Evolutionary conservation across 2,329 filamentous ascomycete species (phyloP).

Genomic region (Metarhizium rileyi): DNA sequence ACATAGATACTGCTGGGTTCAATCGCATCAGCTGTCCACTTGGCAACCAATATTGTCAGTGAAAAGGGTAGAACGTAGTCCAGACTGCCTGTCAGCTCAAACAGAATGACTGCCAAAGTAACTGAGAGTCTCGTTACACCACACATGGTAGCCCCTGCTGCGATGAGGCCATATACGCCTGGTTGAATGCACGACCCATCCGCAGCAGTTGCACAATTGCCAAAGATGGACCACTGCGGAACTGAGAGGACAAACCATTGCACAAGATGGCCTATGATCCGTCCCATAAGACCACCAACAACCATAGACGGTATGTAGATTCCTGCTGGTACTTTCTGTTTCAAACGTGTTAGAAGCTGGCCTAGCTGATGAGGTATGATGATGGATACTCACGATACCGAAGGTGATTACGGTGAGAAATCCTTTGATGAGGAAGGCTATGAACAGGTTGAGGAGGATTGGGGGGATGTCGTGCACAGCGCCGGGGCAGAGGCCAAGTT

Average conservation of each 20-base stretch:
- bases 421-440: conserved; percentile 84
- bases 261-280: conserved; percentile 74
- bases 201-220: conserved; percentile 57
- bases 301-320: conserved; percentile 99
- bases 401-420: conserved; percentile 85
- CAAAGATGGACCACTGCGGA: conserved; percentile 64
- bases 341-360: conserved; percentile 7
- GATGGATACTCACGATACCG: conserved; percentile 54
- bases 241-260: conserved; percentile 72
- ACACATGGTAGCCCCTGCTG: conserved; percentile 95
- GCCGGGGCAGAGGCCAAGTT: conserved; percentile 68
- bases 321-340: conserved; percentile 78
- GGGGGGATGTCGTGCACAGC: conserved; percentile 65
- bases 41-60: conserved; percentile 82
- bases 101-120: conserved; percentile 87
- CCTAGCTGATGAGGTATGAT: background rate
- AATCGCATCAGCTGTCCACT: conserved; percentile 94
- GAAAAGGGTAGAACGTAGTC: conserved; percentile 95
- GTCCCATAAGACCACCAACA: conserved; percentile 83
- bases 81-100: conserved; percentile 88
- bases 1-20: conserved; percentile 91
- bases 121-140: conserved; percentile 90
- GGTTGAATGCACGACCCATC: conserved; percentile 84
- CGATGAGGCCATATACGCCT: conserved; percentile 92
- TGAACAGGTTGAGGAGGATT: conserved; percentile 60